A percentile compares a stretch with the other conserved stretches of the same genome.
These are phyloP conservation scores for Brachypodium distachyon DNA, from an alignment of 202 grass and related monocot species.

Conservation along the genomic window DNA sequence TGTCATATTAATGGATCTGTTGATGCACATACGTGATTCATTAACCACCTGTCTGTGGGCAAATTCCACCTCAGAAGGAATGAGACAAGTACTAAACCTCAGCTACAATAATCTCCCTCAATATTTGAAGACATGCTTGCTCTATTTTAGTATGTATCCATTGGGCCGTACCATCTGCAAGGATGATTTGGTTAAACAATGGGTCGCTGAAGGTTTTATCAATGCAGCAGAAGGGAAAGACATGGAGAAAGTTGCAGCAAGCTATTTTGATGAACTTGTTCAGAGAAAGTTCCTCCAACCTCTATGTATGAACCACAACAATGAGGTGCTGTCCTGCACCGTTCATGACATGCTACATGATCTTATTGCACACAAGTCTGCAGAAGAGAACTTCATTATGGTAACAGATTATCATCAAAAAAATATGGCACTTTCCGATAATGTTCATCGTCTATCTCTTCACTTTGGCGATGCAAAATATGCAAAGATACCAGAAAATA, in stretches of 20 bases:
- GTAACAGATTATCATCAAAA: neutral
- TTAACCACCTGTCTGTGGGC: neutral
- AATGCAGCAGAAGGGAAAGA: neutral
- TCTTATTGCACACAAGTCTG: neutral
- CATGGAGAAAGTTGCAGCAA: neutral
- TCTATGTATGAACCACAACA: neutral
- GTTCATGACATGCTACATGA: neutral
- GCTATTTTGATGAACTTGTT: neutral
- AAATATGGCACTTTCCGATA: neutral
- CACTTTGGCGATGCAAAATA: neutral
- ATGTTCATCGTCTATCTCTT: neutral
- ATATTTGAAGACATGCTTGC: neutral
- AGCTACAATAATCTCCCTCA: neutral
- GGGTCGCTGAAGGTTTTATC: neutral
- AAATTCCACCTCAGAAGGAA: neutral
- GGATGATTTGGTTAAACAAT: neutral
- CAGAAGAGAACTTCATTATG: neutral
- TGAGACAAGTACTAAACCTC: neutral
- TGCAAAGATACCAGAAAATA: neutral
- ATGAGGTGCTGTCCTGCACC: neutral
- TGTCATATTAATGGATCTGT: neutral
- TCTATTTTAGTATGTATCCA: neutral
- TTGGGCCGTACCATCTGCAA: neutral
- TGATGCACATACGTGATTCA: neutral
- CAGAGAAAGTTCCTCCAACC: neutral